These are phyloP conservation scores for Penicillium frequentans DNA, from an alignment of 2,329 filamentous ascomycete genomes.

Conservation along the genomic window DNA sequence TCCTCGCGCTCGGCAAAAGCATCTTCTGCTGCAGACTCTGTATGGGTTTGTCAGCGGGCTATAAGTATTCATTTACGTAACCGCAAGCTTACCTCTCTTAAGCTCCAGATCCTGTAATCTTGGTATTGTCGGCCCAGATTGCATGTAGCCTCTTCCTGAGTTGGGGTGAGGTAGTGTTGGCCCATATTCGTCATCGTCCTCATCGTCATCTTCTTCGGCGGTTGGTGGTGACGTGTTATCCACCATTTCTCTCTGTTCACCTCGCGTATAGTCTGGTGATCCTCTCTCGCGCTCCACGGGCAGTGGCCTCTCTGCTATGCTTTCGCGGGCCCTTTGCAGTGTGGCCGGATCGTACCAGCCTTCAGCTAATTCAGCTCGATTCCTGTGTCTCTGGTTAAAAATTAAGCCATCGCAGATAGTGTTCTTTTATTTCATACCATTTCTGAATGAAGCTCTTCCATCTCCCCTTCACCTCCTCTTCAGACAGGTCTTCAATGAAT, in stretches of 20 bases:
- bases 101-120: slow-evolving; percentile 71
- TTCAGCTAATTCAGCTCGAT: slow-evolving; percentile 79
- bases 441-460: slow-evolving; percentile 93
- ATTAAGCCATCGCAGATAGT: neutral
- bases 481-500: slow-evolving; percentile 66
- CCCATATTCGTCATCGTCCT: slow-evolving; percentile 57
- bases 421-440: slow-evolving; percentile 60
- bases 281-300: neutral
- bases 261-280: slow-evolving; percentile 26
- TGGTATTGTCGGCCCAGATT: slow-evolving; percentile 64
- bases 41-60: neutral
- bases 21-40: slow-evolving; percentile 35
- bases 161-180: slow-evolving; percentile 48
- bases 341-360: slow-evolving; percentile 90
- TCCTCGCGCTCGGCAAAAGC: slow-evolving; percentile 28
- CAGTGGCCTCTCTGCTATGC: slow-evolving; percentile 12
- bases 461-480: slow-evolving; percentile 74
- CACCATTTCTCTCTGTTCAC: slow-evolving; percentile 9
- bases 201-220: slow-evolving; percentile 20
- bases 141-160: slow-evolving; percentile 12
- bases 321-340: slow-evolving; percentile 54
- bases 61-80: neutral
- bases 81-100: slow-evolving; percentile 36
- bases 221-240: neutral
- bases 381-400: slow-evolving; percentile 57